Evolutionary conservation across 192 early-diverging fungal genomes (phyloP), one percentile per base, ranked within the genome.

Genomic region (Dissophora ornata): DNA sequence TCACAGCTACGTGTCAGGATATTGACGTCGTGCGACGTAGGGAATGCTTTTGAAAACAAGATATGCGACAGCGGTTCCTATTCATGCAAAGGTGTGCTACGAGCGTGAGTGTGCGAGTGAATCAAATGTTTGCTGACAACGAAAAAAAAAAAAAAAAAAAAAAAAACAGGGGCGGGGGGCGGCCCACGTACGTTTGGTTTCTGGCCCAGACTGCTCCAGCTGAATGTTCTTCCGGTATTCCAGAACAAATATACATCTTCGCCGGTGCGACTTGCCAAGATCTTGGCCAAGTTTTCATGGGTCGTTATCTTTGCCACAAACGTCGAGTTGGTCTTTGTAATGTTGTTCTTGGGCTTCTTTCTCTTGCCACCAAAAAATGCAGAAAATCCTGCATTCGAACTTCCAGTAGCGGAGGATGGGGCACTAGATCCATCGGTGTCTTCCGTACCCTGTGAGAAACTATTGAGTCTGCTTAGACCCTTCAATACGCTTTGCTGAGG

Each of bases 21-120:
- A 75, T 96, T 97, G 21, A 96, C 86, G 79, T 94, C 95, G 73
- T 95, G 91, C 57, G 92, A 96, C 2, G 92, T 90, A 0, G 95
- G 92, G 52, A 88, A 87, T 24, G 87, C 89, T 41, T 92, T 87
- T 24, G 87, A 79, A 53, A 99, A 89, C 36, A 89, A 80, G 6
- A 97, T 81, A 9, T 89, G 85, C 9, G 94, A 93, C 33, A 99
- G 81, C 0, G 93, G 91, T 26, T 96, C 92, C 88, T 93, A 79
- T n/a, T n/a, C n/a, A n/a, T n/a, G n/a, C n/a, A 26, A 53, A 24
- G 4, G 12, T 22, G 47, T 49, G 13, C 22, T 49, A 13, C 16
- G 22, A 11, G 5, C 11, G 18, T 8, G 13, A 8, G 22, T 18
- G n/a, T 10, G 11, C 10, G 3, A 21, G 34, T n/a, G 19, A 34